These are phyloP conservation scores for Pseudocercospora vitis DNA, from an alignment of 2,329 filamentous ascomycete species.

Conservation along the genomic window DNA sequence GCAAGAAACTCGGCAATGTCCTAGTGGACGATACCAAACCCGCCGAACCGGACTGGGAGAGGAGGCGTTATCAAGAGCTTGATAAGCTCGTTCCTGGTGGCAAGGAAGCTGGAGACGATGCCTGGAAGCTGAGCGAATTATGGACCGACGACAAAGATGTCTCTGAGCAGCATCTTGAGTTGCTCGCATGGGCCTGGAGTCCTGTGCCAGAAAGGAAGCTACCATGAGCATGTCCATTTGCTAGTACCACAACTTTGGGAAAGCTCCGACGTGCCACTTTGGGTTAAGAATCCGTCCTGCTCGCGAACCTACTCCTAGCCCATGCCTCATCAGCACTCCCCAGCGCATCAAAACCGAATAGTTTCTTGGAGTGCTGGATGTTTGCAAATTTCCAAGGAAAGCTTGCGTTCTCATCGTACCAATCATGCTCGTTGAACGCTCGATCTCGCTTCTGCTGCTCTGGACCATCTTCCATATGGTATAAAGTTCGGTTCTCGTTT, in stretches of 20 bases:
- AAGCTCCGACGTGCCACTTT: too few species aligned
- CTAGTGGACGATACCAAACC: conserved; percentile 34
- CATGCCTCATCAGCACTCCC: conserved; percentile 14
- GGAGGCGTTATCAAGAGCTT: conserved; percentile 29
- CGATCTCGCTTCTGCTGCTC: conserved; percentile 58
- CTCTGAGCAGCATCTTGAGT: conserved; percentile 27
- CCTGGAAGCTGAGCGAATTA: conserved; percentile 27
- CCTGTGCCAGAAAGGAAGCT: conserved; percentile 31
- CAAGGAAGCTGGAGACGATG: conserved; percentile 23
- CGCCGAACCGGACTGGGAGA: conserved; percentile 34
- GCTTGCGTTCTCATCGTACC: conserved; percentile 5
- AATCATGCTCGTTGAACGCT: conserved; percentile 7
- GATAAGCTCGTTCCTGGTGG: conserved; percentile 27
- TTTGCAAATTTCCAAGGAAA: conserved; percentile 10
- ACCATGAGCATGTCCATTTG: too few species aligned
- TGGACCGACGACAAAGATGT: conserved; percentile 28
- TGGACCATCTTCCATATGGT: conserved; percentile 48
- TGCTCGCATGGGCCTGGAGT: conserved; percentile 37
- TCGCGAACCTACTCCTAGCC: neutral
- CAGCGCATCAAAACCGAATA: conserved; percentile 15
- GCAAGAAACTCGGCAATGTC: conserved; percentile 35
- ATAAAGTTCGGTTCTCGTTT: conserved; percentile 26
- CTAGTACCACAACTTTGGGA: too few species aligned
- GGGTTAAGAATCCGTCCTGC: neutral
- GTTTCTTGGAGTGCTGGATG: neutral